Evolutionary conservation across 257 asterid species (phyloP), one percentile per base, ranked within the genome.

Genomic region (Primulina eburnea): DNA sequence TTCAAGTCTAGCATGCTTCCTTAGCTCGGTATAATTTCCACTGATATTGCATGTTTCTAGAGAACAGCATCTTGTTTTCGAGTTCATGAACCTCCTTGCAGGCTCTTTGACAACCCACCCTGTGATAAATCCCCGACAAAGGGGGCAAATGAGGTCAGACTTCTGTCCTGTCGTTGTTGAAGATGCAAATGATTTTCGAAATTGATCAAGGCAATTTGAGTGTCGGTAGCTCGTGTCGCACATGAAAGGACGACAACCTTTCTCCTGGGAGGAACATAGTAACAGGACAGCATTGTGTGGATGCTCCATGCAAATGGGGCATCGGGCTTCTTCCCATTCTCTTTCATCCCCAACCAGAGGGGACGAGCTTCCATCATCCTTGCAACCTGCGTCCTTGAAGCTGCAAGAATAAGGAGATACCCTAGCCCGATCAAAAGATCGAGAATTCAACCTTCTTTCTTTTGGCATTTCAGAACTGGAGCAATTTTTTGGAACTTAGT

Each of bases 211-310:
- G 72, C 96, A 89, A 58, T 89, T 87, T 10, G 96, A 89, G 76
- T 87, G 98, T 7, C 96, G 86, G 67, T 77, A 73, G 82, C 96
- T 89, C 26, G 96, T 92, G 78, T 92, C 92, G 55, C 97, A 92
- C 80, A 86, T 81, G 79, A 81, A 92, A 61, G 97, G 97, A 17
- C 78, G 86, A 55, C 93, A 89, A 35, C 95, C 95, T 43, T 81
- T 88, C 64, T 75, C 84, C 28, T 61, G 69, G 68, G 95, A 92
- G 28, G 95, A 80, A 74, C 97, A 92, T 4, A 67, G 52, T 68
- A 89, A 72, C 64, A 86, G 72, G 59, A 86, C 84, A 57, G 89
- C 86, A 60, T 87, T 89, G 81, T 89, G 93, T 1, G 92, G 96
- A 60, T 85, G 82, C 67, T 89, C 96, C 81, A 89, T 79, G 71